Evolutionary conservation across 1,284 basidiomycete genomes (phyloP).

Genomic region (Cryptococcus sp.): DNA sequence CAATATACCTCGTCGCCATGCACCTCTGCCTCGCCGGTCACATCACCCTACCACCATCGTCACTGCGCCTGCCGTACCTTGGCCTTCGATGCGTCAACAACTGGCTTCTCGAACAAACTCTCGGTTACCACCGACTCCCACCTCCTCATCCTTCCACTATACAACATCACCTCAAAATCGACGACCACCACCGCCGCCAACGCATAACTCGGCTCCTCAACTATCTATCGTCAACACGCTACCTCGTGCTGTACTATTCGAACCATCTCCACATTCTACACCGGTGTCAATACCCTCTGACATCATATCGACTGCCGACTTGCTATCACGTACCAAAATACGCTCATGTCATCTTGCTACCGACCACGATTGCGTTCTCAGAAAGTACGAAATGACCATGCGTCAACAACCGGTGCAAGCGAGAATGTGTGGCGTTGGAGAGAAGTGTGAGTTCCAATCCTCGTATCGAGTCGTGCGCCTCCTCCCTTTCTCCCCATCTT

Average conservation of each 20-base stretch:
- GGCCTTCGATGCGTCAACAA: no score
- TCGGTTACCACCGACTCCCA: background rate
- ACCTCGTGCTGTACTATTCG: no score
- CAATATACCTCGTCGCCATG: no score
- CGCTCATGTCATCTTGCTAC: slow-evolving; percentile 3
- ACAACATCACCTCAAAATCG: background rate
- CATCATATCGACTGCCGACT: background rate
- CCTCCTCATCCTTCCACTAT: background rate
- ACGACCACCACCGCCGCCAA: no score
- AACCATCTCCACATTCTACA: slow-evolving; percentile 1
- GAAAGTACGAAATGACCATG: slow-evolving; percentile 76
- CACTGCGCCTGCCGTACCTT: no score
- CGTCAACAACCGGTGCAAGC: slow-evolving; percentile 82
- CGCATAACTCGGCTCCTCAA: background rate
- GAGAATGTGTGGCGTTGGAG: slow-evolving; percentile 86
- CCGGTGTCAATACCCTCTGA: background rate
- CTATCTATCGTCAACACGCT: background rate
- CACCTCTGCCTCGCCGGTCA: background rate
- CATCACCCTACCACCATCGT: background rate
- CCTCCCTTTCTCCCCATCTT: background rate
- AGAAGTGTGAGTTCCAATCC: slow-evolving; percentile 57
- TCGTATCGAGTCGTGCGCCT: background rate
- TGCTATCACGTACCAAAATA: background rate
- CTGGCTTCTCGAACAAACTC: no score
- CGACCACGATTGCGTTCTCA: slow-evolving; percentile 47